A percentile compares a stretch with the other conserved stretches of the same genome.
phyloP scores from a whole-genome alignment of 2,329 filamentous ascomycete genomes.

The Penicillium sp. region DNA sequence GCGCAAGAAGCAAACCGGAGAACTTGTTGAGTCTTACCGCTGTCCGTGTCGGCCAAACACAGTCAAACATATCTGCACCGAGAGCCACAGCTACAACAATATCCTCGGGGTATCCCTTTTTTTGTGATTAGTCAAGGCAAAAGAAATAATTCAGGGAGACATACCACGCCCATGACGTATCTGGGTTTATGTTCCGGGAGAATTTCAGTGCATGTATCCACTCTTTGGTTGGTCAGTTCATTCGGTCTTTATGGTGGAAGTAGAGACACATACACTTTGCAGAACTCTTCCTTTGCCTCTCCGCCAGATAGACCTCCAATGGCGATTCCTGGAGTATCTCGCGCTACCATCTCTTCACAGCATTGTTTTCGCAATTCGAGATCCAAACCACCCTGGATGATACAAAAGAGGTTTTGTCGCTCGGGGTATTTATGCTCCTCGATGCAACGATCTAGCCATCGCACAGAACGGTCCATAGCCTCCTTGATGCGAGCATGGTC shows the following conservation, averaged over 20 bases:
- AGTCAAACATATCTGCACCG: constrained; percentile 99
- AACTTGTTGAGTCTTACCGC: constrained; percentile 54
- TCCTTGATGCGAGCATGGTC: constrained; percentile 84
- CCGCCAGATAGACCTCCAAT: constrained; percentile 94
- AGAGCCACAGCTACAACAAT: constrained; percentile 89
- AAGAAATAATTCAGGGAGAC: constrained; percentile 19
- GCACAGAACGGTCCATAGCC: constrained; percentile 89
- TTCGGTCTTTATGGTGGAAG: neutral
- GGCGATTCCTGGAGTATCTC: constrained; percentile 92
- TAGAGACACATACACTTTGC: constrained; percentile 60
- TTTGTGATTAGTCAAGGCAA: neutral
- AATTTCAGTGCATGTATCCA: constrained; percentile 77
- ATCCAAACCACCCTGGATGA: constrained; percentile 94
- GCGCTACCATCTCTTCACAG: constrained; percentile 78
- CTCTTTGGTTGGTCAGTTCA: constrained; percentile 41
- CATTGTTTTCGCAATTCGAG: constrained; percentile 81
- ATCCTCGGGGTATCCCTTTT: constrained; percentile 85
- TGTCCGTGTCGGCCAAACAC: constrained; percentile 95
- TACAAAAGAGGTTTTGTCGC: constrained; percentile 92
- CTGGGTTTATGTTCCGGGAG: constrained; percentile 90
- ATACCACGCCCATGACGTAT: constrained; percentile 94
- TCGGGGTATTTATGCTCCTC: constrained; percentile 80
- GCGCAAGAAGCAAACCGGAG: neutral
- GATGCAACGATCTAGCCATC: constrained; percentile 96
- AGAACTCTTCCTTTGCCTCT: constrained; percentile 91